These are phyloP conservation scores for Yamadazyma blattariae DNA, from an alignment of 1,139 yeast genomes.

Conservation along the genomic window DNA sequence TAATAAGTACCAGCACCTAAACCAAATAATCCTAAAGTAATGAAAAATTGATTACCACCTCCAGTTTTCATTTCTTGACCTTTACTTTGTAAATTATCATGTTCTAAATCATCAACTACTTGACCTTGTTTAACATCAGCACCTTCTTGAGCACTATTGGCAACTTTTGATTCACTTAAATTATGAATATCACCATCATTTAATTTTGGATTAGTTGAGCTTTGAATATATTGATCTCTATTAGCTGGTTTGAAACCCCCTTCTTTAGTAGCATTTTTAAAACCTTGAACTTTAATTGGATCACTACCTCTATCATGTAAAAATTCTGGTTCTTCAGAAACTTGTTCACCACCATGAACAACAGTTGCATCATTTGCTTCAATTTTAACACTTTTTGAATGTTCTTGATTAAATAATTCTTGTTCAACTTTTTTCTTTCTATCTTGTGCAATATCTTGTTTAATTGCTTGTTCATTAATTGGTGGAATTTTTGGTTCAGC, in stretches of 20 bases:
- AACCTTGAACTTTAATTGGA: conserved; percentile 22
- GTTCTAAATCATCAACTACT: conserved; percentile 42
- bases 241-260: conserved; percentile 31
- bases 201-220: conserved; percentile 42
- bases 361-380: conserved; percentile 45
- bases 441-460: conserved; percentile 46
- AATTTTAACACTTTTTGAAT: conserved; percentile 38
- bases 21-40: conserved; percentile 21
- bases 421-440: conserved; percentile 41
- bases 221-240: conserved; percentile 42
- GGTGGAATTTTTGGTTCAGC: conserved; percentile 52
- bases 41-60: conserved; percentile 9
- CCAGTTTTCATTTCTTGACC: conserved; percentile 12
- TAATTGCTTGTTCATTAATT: conserved; percentile 48
- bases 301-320: conserved; percentile 36
- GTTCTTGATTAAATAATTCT: conserved; percentile 37
- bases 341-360: conserved; percentile 45
- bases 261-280: conserved; percentile 14
- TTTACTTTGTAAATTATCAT: conserved; percentile 25
- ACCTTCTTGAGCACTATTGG: conserved; percentile 36
- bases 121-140: conserved; percentile 22
- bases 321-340: conserved; percentile 36
- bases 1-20: conserved; percentile 22
- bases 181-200: conserved; percentile 37
- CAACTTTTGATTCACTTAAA: conserved; percentile 31